These are phyloP conservation scores for Ensete glaucum DNA, from an alignment of 176 grass and related monocot species.

Conservation along the genomic window DNA sequence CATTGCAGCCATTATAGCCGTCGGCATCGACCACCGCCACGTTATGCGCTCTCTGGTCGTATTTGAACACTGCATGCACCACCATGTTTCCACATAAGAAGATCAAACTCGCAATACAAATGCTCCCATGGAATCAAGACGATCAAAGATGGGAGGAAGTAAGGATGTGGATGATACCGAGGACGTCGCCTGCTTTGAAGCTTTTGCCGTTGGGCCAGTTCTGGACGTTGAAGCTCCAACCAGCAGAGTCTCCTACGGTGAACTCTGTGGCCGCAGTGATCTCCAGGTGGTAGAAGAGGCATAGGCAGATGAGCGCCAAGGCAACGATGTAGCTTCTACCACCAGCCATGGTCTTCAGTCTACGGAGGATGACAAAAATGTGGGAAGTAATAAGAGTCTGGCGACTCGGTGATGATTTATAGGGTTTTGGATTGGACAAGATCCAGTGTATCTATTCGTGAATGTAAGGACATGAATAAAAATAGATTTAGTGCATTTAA, in stretches of 20 bases:
- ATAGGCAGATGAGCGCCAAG: background rate
- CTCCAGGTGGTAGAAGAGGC: constrained; percentile 32
- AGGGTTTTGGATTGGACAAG: no score
- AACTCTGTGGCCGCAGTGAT: constrained; percentile 28
- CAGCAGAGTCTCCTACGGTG: constrained; percentile 35
- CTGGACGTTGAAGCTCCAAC: constrained; percentile 39
- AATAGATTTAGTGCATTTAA: no score
- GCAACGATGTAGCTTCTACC: no score
- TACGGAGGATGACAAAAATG: no score
- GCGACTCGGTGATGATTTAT: no score
- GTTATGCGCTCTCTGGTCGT: constrained; percentile 39
- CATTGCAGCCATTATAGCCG: constrained; percentile 40
- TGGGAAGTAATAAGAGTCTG: no score
- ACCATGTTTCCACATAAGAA: background rate
- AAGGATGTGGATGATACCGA: constrained; percentile 22
- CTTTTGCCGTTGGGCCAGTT: constrained; percentile 43
- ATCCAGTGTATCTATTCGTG: no score
- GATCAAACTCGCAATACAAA: background rate
- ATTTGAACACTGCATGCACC: constrained; percentile 51
- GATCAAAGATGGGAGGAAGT: background rate
- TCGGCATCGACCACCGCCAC: constrained; percentile 50
- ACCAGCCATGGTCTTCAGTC: no score
- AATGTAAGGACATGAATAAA: no score
- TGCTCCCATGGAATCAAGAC: background rate
- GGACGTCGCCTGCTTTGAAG: constrained; percentile 54